Conservation (phyloP, 2,329 filamentous ascomycete species). For the Myriosclerotinia curreyana region DNA sequence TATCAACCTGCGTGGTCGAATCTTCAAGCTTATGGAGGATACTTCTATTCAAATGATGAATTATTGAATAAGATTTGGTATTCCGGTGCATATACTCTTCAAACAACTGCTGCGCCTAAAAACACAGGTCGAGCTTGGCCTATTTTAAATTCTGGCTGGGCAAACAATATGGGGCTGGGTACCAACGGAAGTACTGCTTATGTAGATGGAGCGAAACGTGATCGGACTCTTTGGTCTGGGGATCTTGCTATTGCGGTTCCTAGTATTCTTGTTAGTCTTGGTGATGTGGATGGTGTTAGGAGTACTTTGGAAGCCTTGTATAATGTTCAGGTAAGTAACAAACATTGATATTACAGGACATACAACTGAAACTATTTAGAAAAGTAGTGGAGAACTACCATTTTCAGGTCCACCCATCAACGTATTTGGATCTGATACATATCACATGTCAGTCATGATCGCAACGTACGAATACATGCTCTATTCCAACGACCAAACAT, state of each 20-base stretch:
- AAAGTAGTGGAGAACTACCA: conserved; percentile 45
- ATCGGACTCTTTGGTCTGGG: conserved; percentile 59
- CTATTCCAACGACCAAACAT: neutral
- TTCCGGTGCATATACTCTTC: conserved; percentile 47
- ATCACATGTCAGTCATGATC: neutral
- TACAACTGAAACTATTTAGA: conserved; percentile 21
- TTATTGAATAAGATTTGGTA: conserved; percentile 56
- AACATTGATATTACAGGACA: neutral
- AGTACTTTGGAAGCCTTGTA: conserved; percentile 50
- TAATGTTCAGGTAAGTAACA: conserved; percentile 25
- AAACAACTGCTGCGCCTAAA: conserved; percentile 17
- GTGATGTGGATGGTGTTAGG: conserved; percentile 48
- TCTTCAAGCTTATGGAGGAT: conserved; percentile 49
- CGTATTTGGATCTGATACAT: neutral
- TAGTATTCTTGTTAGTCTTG: conserved; percentile 54
- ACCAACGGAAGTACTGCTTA: conserved; percentile 34
- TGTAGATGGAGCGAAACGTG: conserved; percentile 56
- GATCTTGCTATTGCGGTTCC: conserved; percentile 58
- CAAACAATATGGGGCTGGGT: conserved; percentile 37
- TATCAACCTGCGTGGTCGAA: conserved; percentile 46
- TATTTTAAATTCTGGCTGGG: conserved; percentile 21
- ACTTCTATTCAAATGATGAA: conserved; percentile 49
- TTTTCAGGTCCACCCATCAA: conserved; percentile 41
- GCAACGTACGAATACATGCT: neutral
- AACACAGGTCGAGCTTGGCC: conserved; percentile 28